Percentiles rank a stretch among this genome's conserved stretches.
phyloP scores from a whole-genome alignment of 1,284 basidiomycete species.

The Boletus semigastroideus region DNA sequence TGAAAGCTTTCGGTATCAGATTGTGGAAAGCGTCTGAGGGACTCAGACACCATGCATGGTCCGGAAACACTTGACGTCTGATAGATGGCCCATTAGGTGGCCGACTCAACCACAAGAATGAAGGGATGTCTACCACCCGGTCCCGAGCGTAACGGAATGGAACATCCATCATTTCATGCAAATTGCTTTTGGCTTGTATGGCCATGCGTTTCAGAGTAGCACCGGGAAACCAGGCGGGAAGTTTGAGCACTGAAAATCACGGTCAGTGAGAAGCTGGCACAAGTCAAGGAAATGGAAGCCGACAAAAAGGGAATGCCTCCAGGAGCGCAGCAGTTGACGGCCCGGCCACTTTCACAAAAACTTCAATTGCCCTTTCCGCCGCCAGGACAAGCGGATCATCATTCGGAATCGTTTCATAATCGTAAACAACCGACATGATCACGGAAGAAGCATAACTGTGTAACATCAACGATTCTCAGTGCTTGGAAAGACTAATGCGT shows the following conservation, averaged over 20 bases:
- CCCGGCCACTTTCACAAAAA: slow-evolving; percentile 27
- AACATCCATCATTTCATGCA: slow-evolving; percentile 30
- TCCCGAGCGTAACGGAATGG: slow-evolving; percentile 32
- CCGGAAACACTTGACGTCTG: slow-evolving; percentile 23
- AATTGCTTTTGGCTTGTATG: slow-evolving; percentile 29
- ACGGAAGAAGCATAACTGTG: slow-evolving; percentile 31
- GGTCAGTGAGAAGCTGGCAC: slow-evolving; percentile 14
- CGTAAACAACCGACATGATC: slow-evolving; percentile 37
- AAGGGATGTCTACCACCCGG: slow-evolving; percentile 20
- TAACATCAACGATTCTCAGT: slow-evolving; percentile 3
- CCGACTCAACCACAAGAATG: not conserved
- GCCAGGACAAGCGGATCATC: slow-evolving; percentile 29
- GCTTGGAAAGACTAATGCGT: not conserved
- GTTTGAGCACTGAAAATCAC: slow-evolving; percentile 26
- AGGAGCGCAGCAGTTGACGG: slow-evolving; percentile 29
- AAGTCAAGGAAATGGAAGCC: slow-evolving; percentile 18
- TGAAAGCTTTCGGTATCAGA: slow-evolving; percentile 22
- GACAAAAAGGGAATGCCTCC: slow-evolving; percentile 35
- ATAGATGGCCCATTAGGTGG: not conserved
- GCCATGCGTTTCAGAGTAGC: slow-evolving; percentile 32
- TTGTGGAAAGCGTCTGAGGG: slow-evolving; percentile 23
- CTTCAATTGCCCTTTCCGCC: slow-evolving; percentile 32
- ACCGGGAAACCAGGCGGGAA: slow-evolving; percentile 31
- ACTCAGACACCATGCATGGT: slow-evolving; percentile 34
- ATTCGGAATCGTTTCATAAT: slow-evolving; percentile 31